Evolutionary conservation across 805 yeast genomes (phyloP).

Genomic region (Ogataea minuta): DNA sequence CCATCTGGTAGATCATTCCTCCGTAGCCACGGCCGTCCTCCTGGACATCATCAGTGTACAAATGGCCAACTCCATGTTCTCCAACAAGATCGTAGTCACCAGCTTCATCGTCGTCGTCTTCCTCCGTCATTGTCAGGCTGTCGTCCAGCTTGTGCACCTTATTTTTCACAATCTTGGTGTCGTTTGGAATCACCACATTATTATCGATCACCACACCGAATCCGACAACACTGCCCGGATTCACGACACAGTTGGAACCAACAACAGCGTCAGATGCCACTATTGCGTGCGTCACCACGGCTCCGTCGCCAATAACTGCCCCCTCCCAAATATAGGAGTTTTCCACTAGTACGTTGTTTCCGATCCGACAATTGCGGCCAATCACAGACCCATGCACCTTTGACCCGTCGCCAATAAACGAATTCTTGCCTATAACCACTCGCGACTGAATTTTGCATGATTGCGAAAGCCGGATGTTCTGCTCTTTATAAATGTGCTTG

Average conservation of each 20-base stretch:
- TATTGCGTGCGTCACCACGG: conserved; percentile 58
- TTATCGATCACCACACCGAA: conserved; percentile 66
- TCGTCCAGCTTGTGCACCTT: conserved; percentile 37
- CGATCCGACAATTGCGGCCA: conserved; percentile 85
- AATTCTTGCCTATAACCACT: conserved; percentile 77
- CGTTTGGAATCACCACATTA: conserved; percentile 45
- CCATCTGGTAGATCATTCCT: conserved; percentile 45
- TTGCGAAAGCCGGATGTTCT: conserved; percentile 85
- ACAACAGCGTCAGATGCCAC: conserved; percentile 65
- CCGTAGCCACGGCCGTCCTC: conserved; percentile 32
- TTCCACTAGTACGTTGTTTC: conserved; percentile 65
- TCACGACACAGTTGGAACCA: conserved; percentile 49
- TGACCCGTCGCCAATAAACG: conserved; percentile 76
- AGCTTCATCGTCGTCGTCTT: conserved; percentile 30
- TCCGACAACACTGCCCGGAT: conserved; percentile 78
- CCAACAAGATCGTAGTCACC: conserved; percentile 37
- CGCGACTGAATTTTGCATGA: conserved; percentile 81
- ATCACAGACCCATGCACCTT: conserved; percentile 66
- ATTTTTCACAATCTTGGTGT: conserved; percentile 51
- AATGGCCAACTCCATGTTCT: conserved; percentile 47
- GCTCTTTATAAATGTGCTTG: conserved; percentile 86
- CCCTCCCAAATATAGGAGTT: conserved; percentile 89
- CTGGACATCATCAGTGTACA: conserved; percentile 50
- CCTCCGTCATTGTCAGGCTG: conserved; percentile 31
- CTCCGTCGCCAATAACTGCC: conserved; percentile 65